Base-by-base conservation (phyloP, 169 alveolate species). In the Plasmodium berghei region DNA sequence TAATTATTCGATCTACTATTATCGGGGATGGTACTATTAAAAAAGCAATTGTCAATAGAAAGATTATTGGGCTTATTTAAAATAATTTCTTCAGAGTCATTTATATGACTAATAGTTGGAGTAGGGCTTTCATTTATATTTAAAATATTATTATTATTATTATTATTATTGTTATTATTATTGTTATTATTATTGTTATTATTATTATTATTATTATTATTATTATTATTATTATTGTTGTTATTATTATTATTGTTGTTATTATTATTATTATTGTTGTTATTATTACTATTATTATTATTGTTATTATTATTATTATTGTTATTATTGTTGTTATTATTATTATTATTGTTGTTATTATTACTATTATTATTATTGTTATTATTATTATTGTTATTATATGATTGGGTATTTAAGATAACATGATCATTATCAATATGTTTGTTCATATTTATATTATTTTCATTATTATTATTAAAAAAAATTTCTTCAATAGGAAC, bases 401-500 rank as follows among this genome's bases (percentile, higher is more conserved):
- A 18, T 2, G 8, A 5, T n/a, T 49, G 3, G 66, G 12, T 20
- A 52, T 52, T 52, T 22, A 59, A 59, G 14, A 20, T 34, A 34
- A 28, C n/a, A 26, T 34, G 12, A 24, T 63, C n/a, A 22, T 9
- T 3, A 14, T 63, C 40, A 28, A 12, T 63, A 63, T 28, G 4
- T 40, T 63, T 18, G 54, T 34, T 63, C 28, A 58, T 20, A 16
- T 58, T 58, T 58, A 24, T 58, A 24, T 20, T 52, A 52, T 52
- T 52, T 52, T 12, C 59, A 16, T 16, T 52, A 52, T 52, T 24
- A 34, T n/a, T 61, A 18, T 46, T 55, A 40, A 73, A 58, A 49
- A 48, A 58, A 8, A 26, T 40, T 28, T 59, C 59, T 73, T 55
- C 10, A 59, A 42, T 16, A 14, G 87, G 9, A 56, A 1, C 69